phyloP scores from a whole-genome alignment of 1,139 yeast genomes.

The Saccharomyces pastorianus region DNA sequence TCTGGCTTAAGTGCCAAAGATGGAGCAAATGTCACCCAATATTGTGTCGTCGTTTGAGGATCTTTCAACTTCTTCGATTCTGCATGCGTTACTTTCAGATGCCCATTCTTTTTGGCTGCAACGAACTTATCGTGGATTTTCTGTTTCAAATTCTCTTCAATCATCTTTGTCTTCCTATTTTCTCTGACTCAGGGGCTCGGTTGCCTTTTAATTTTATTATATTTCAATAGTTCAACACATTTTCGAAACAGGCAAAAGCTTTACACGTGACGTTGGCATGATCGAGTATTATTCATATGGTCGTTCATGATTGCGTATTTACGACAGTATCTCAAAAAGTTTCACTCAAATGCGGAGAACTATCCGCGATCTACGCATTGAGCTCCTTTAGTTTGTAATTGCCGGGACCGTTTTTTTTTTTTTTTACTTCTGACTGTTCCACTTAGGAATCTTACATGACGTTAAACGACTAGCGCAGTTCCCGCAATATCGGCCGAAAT shows the following conservation, averaged over 20 bases:
- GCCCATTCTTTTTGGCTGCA: conserved; percentile 31
- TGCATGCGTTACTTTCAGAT: conserved; percentile 33
- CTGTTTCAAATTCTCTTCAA: conserved; percentile 31
- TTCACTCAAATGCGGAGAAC: not conserved
- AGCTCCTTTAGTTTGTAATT: not conserved
- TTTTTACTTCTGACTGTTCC: not conserved
- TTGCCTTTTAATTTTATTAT: not conserved
- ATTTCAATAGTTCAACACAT: not conserved
- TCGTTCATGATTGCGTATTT: not conserved
- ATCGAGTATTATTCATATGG: not conserved
- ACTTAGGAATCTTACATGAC: not conserved
- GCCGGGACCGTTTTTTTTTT: not conserved
- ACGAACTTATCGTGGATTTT: conserved; percentile 30
- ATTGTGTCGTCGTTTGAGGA: conserved; percentile 32
- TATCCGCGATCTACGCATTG: not conserved
- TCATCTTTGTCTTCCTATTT: conserved; percentile 16
- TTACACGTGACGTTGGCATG: not conserved
- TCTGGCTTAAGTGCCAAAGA: conserved; percentile 53
- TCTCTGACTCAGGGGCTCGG: not conserved
- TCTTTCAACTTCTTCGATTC: conserved; percentile 26
- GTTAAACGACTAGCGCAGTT: not conserved
- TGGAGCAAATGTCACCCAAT: conserved; percentile 39
- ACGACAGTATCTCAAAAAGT: not conserved
- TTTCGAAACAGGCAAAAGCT: not conserved
- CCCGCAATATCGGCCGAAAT: conserved; percentile 1